These are phyloP conservation scores for Linnemannia elongata DNA, from an alignment of 192 early-diverging fungal genomes.

Conservation along the genomic window DNA sequence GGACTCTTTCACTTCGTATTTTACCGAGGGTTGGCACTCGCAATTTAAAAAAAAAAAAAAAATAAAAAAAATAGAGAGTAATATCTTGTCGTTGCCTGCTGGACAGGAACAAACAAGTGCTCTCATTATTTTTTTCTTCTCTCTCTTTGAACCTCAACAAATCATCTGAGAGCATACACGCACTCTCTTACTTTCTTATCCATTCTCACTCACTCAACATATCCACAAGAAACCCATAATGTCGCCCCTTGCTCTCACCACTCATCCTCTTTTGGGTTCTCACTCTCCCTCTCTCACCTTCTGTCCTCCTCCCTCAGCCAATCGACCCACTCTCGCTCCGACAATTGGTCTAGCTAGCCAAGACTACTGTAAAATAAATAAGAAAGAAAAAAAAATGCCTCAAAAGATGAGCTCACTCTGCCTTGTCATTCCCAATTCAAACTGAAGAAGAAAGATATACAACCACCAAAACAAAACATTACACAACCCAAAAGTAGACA, in stretches of 20 bases:
- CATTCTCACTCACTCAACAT: neutral
- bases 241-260: neutral
- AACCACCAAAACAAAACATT: too few species aligned
- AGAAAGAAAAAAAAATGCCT: neutral
- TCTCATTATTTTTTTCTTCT: neutral
- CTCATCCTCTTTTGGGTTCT: neutral
- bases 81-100: too few species aligned
- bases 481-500: neutral
- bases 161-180: conserved; percentile 2
- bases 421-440: neutral
- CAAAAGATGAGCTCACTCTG: conserved; percentile 1
- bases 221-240: too few species aligned
- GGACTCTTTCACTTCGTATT: neutral
- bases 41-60: neutral
- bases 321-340: neutral
- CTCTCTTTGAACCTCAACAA: neutral
- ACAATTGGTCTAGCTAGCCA: neutral
- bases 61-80: neutral
- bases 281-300: neutral
- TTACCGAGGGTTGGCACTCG: neutral
- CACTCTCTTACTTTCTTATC: neutral
- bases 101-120: neutral
- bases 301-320: neutral
- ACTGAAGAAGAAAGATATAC: neutral
- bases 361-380: neutral